These are phyloP conservation scores for Puya raimondii DNA, from an alignment of 176 grass and related monocot species.

Conservation along the genomic window DNA sequence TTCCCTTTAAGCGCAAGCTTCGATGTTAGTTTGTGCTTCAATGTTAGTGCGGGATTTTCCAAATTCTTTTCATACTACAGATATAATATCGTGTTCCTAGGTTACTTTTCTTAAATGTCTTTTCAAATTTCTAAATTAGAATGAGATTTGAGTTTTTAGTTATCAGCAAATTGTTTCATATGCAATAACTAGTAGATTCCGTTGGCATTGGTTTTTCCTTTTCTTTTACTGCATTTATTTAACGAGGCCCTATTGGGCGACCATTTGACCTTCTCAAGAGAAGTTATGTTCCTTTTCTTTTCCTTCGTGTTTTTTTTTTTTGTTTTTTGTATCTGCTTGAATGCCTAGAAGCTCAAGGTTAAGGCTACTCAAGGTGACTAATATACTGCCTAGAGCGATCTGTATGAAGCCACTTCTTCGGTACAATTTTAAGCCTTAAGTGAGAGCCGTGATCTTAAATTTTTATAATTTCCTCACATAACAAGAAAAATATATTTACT, in stretches of 20 bases:
- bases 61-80: too few relatives aligned
- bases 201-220: neutral
- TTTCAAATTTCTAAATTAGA: neutral
- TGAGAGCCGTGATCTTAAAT: neutral
- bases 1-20: neutral
- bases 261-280: too few relatives aligned
- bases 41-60: too few relatives aligned
- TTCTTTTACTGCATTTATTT: neutral
- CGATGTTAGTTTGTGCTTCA: neutral
- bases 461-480: neutral
- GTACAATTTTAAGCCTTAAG: neutral
- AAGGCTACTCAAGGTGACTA: neutral
- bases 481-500: neutral
- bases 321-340: neutral
- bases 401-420: neutral
- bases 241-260: neutral
- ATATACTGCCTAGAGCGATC: neutral
- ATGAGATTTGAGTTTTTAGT: neutral
- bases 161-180: neutral
- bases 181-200: neutral
- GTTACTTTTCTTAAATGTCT: too few relatives aligned
- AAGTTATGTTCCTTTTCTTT: too few relatives aligned
- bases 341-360: neutral
- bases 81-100: too few relatives aligned
- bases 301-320: too few relatives aligned